A percentile compares a stretch with the other conserved stretches of the same genome.
These are phyloP conservation scores for Dichotomocladium elegans DNA, from an alignment of 371 early-diverging fungal genomes.

Conservation along the genomic window DNA sequence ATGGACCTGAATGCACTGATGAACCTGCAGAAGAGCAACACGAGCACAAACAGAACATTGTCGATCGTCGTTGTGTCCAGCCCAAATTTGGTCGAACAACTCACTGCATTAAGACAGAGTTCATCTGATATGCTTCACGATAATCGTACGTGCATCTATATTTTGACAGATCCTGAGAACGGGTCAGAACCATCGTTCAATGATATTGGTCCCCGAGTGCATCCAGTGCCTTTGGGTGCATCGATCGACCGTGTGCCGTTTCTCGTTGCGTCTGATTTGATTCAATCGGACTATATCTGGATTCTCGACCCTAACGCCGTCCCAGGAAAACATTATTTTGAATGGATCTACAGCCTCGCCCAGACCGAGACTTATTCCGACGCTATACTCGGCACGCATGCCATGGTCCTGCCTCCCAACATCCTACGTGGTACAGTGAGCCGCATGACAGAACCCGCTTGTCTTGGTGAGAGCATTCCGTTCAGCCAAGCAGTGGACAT, in stretches of 20 bases:
- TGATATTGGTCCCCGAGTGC: neutral
- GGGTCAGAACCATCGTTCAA: neutral
- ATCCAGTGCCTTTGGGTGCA: neutral
- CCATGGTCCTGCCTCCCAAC: slow-evolving; percentile 25
- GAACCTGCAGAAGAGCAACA: no score
- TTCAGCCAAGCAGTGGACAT: slow-evolving; percentile 36
- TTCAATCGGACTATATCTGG: slow-evolving; percentile 29
- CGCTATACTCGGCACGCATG: slow-evolving; percentile 38
- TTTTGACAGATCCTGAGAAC: no score
- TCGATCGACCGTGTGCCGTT: neutral
- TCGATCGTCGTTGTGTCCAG: no score
- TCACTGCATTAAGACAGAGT: no score
- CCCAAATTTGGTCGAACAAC: no score
- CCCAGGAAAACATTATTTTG: slow-evolving; percentile 23
- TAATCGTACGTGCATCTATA: no score
- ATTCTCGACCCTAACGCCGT: slow-evolving; percentile 27
- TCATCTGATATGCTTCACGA: no score
- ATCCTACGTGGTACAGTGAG: neutral
- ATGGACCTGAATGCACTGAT: no score
- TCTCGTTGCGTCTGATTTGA: neutral
- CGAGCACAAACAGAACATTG: no score
- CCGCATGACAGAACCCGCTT: slow-evolving; percentile 7
- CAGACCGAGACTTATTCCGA: slow-evolving; percentile 34
- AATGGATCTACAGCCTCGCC: slow-evolving; percentile 27
- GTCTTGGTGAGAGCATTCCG: slow-evolving; percentile 10